Conservation (phyloP, 2,329 filamentous ascomycete genomes). For the Pseudogymnoascus verrucosus region DNA sequence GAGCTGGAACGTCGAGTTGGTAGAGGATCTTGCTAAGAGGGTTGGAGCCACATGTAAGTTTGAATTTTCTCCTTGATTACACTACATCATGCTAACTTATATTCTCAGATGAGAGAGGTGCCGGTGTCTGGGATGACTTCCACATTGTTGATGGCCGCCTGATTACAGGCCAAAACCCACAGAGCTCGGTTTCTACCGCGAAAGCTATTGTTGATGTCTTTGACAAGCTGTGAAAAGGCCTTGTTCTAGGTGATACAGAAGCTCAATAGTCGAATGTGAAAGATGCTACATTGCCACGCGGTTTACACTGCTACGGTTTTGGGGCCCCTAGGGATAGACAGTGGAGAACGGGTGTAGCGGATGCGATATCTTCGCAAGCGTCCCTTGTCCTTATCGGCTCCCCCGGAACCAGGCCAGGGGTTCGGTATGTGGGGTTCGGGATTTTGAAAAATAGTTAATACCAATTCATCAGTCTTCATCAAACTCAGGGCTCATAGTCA, state of each 20-base stretch:
- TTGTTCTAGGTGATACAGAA: neutral
- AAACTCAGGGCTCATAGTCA: neutral
- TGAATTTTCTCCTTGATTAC: neutral
- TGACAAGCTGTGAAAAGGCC: neutral
- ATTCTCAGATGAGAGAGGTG: slow-evolving; percentile 7
- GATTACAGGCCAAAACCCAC: slow-evolving; percentile 36
- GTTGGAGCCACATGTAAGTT: slow-evolving; percentile 29
- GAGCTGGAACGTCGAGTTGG: slow-evolving; percentile 27
- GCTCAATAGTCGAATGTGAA: neutral
- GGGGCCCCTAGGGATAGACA: neutral
- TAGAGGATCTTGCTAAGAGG: slow-evolving; percentile 28
- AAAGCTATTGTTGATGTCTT: slow-evolving; percentile 26
- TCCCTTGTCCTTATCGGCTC: neutral
- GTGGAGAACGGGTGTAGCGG: neutral
- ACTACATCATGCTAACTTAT: neutral
- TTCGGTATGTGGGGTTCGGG: neutral
- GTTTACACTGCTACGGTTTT: neutral
- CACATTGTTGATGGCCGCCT: slow-evolving; percentile 20
- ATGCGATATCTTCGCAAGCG: neutral
- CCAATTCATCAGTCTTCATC: neutral
- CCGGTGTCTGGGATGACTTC: slow-evolving; percentile 26
- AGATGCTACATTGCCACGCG: neutral
- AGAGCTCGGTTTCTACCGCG: slow-evolving; percentile 31
- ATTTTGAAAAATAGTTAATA: neutral
- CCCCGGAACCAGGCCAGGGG: neutral